Evolutionary conservation across 2,329 filamentous ascomycete genomes (phyloP).

Genomic region (Dactylellina cionopaga): DNA sequence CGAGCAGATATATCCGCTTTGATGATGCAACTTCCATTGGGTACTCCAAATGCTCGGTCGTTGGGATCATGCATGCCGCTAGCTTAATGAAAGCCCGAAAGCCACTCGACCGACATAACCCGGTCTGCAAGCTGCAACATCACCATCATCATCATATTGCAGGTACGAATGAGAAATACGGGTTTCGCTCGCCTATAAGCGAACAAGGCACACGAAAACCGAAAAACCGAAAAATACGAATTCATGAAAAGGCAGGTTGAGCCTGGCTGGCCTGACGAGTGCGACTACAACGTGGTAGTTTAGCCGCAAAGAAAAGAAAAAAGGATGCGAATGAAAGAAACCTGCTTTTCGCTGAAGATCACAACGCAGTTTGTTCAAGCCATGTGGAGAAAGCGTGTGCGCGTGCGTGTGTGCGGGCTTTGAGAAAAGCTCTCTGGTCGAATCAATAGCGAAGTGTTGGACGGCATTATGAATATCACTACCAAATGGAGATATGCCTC

Average conservation of each 20-base stretch:
- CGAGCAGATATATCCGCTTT: conserved; percentile 31
- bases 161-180: conserved; percentile 6
- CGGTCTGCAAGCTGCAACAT: conserved; percentile 42
- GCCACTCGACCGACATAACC: conserved; percentile 39
- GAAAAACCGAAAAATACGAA: no score
- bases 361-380: conserved; percentile 27
- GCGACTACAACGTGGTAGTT: conserved; percentile 43
- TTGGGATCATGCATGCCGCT: conserved; percentile 16
- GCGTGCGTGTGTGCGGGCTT: background rate
- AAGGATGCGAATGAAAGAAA: conserved; percentile 16
- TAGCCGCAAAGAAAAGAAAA: conserved; percentile 37
- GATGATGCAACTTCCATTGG: conserved; percentile 38
- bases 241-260: conserved; percentile 17
- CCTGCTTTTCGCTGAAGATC: conserved; percentile 35
- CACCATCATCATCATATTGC: conserved; percentile 40
- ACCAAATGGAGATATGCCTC: conserved; percentile 25
- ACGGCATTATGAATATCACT: conserved; percentile 33
- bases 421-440: conserved; percentile 16
- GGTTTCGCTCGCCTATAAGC: conserved; percentile 11
- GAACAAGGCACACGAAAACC: background rate
- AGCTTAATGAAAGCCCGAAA: conserved; percentile 30
- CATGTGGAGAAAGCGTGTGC: conserved; percentile 34
- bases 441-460: conserved; percentile 40
- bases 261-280: conserved; percentile 20
- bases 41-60: background rate